A percentile compares a stretch with the other conserved stretches of the same genome.
phyloP scores from a whole-genome alignment of 352 stramenopile genomes.

The Halophytophthora polymorphica region DNA sequence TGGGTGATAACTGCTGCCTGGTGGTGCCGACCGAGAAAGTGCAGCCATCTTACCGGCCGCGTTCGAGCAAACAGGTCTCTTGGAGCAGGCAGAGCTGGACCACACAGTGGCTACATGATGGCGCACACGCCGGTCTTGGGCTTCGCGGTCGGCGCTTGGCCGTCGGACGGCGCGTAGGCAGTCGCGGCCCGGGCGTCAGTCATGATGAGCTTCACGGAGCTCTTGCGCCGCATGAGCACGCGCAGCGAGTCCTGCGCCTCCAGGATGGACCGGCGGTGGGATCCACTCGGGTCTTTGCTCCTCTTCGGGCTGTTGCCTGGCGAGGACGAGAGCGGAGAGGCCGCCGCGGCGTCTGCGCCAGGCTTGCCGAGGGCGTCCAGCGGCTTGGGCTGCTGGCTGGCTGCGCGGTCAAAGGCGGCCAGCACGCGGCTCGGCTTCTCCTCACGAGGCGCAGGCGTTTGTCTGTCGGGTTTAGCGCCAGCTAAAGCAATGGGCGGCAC shows the following conservation, averaged over 20 bases:
- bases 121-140: constrained; percentile 23
- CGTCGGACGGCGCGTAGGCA: not conserved
- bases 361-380: too few relatives aligned
- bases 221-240: constrained; percentile 18
- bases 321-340: not conserved
- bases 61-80: too few relatives aligned
- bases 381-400: not conserved
- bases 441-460: too few relatives aligned
- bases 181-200: constrained; percentile 6
- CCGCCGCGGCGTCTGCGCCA: not conserved
- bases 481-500: too few relatives aligned
- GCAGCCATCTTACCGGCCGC: too few relatives aligned
- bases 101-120: constrained; percentile 21
- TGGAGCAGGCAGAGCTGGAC: too few relatives aligned
- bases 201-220: constrained; percentile 9
- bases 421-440: too few relatives aligned
- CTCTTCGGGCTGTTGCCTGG: not conserved
- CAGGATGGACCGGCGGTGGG: constrained; percentile 20
- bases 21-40: too few relatives aligned
- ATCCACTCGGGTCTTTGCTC: constrained; percentile 9
- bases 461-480: too few relatives aligned
- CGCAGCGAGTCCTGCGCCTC: constrained; percentile 42
- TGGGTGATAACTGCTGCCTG: too few relatives aligned
- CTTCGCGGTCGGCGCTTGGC: constrained; percentile 1
- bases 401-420: not conserved